Conservation (phyloP, 1,284 basidiomycete species). For the Rhizoctonia solani region DNA sequence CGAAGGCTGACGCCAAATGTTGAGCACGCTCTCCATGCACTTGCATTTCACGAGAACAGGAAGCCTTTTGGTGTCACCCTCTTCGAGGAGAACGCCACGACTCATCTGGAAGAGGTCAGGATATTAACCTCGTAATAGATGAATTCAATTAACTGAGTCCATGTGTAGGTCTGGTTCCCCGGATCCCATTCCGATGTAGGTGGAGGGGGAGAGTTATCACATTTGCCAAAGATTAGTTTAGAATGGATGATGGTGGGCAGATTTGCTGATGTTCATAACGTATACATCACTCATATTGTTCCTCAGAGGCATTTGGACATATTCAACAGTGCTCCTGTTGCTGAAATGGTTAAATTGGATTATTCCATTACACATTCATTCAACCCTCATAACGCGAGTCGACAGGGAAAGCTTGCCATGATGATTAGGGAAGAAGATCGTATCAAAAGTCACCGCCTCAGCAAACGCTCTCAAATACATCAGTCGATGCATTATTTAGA, state of each 20-base stretch:
- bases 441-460: no score
- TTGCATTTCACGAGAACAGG: constrained; percentile 33
- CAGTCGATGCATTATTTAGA: not conserved
- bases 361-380: no score
- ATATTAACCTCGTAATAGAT: not conserved
- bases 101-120: not conserved
- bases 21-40: constrained; percentile 33
- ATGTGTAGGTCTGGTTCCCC: constrained; percentile 31
- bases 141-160: not conserved
- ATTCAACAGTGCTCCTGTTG: no score
- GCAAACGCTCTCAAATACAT: not conserved
- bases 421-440: no score
- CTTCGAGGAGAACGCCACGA: not conserved
- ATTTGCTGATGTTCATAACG: not conserved
- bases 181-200: constrained; percentile 35
- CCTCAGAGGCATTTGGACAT: no score
- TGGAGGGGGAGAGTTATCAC: constrained; percentile 24
- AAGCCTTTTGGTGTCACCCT: constrained; percentile 15
- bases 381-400: no score
- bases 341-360: no score
- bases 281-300: no score
- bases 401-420: no score
- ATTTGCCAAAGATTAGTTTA: constrained; percentile 24
- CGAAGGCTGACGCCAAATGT: constrained; percentile 16
- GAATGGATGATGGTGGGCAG: constrained; percentile 36